Evolutionary conservation across 2,329 filamentous ascomycete genomes (phyloP).

Genomic region (Cercospora sp.): DNA sequence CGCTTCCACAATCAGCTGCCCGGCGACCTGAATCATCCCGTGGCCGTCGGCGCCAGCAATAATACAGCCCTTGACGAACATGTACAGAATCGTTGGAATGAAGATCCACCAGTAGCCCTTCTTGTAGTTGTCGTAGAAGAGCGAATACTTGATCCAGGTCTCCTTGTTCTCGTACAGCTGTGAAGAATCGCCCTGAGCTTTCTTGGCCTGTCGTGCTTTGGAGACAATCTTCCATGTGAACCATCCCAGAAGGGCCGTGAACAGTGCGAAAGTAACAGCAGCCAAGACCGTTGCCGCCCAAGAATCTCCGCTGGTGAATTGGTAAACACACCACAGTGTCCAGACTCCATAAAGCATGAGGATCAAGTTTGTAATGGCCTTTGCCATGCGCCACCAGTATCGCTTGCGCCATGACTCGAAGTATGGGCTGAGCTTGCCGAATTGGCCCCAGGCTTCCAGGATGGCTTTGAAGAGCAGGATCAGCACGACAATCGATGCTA

Average conservation of each 20-base stretch:
- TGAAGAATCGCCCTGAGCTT: constrained; percentile 68
- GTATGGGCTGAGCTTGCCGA: constrained; percentile 77
- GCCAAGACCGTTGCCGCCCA: constrained; percentile 88
- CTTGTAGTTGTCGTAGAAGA: constrained; percentile 97
- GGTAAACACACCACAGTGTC: constrained; percentile 94
- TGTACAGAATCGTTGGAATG: constrained; percentile 83
- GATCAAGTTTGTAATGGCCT: constrained; percentile 86
- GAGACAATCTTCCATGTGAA: constrained; percentile 83
- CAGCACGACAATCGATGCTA: constrained; percentile 78
- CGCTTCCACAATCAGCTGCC: constrained; percentile 77
- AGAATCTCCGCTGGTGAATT: constrained; percentile 90
- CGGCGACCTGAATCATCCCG: constrained; percentile 76
- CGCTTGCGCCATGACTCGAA: constrained; percentile 86
- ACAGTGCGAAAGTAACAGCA: constrained; percentile 74
- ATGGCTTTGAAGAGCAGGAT: constrained; percentile 90
- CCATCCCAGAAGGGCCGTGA: constrained; percentile 77
- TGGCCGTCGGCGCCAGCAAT: constrained; percentile 84
- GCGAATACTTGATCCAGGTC: constrained; percentile 90
- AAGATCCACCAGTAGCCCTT: constrained; percentile 98
- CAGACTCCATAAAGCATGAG: constrained; percentile 90
- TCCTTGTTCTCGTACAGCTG: constrained; percentile 84
- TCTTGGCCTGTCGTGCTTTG: constrained; percentile 72
- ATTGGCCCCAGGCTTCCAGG: constrained; percentile 88
- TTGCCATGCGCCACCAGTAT: constrained; percentile 91
- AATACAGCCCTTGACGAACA: constrained; percentile 83